Evolutionary conservation across 129 eudicot genomes (phyloP), one percentile per base, ranked within the genome.

Genomic region (Helianthus annuus): DNA sequence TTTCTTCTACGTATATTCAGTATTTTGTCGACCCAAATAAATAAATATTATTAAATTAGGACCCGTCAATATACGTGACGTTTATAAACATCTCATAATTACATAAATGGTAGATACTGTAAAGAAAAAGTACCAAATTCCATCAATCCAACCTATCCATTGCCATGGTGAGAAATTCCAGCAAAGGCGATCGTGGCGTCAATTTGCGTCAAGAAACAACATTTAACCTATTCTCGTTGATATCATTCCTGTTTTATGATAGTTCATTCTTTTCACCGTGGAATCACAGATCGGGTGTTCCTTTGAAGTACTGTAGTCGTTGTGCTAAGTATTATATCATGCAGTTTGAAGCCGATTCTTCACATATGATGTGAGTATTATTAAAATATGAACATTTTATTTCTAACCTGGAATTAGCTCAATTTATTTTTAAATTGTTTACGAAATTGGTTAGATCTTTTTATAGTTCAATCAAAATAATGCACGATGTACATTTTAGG

Each of bases 211-310:
- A 8, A 40, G 45, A 40, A 40, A 4, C 45, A 42, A 42, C 46
- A 9, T 38, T 57, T 6, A 58, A 71, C 67, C 22, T 13, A 13
- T 9, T 32, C 59, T 48, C 13, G 2, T 42, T 57, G 2, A 24
- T 5, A 10, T 71, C 58, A 2, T 71, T 71, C 39, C 1, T 71
- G 4, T 24, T 8, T 1, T 71, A 40, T 14, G 76, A 71, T 58
- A 10, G 32, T 5, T 71, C 76, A 6, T 44, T 57, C 55, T 57
- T 71, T 27, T 71, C 76, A 9, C 68, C 58, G 8, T 71, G 68
- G 68, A 71, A 1, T 7, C 57, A 15, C 7, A 24, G 5, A 46
- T 7, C 49, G 8, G 48, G 32, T 2, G 17, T 24, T 22, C 10
- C n/a, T 19, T 13, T 39, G 5, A 4, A 24, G 55, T 42, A 57